Evolutionary conservation across 2,329 filamentous ascomycete genomes (phyloP).

Genomic region (Amauroascus verrucosus): DNA sequence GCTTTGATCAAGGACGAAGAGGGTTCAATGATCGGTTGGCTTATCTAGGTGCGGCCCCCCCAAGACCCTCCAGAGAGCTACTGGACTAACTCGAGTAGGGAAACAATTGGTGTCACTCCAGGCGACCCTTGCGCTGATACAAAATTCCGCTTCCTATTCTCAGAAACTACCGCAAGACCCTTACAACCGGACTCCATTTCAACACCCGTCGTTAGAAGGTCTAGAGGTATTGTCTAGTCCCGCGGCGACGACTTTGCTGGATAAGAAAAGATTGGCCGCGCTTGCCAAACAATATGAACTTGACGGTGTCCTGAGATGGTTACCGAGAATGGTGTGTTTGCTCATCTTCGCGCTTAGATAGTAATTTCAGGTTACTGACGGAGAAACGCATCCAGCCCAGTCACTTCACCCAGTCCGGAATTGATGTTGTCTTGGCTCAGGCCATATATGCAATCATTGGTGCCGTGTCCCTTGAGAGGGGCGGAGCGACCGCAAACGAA

Average conservation of each 20-base stretch:
- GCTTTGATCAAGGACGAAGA: constrained; percentile 87
- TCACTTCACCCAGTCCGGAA: constrained; percentile 56
- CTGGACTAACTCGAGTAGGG: constrained; percentile 33
- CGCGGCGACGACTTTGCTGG: constrained; percentile 52
- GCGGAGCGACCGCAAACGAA: constrained; percentile 64
- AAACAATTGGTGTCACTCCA: constrained; percentile 56
- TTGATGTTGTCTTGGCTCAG: constrained; percentile 63
- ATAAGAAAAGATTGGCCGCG: constrained; percentile 54
- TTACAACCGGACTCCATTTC: constrained; percentile 54
- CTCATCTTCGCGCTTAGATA: not conserved
- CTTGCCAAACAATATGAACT: constrained; percentile 64
- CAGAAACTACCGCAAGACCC: constrained; percentile 35
- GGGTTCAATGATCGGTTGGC: constrained; percentile 90
- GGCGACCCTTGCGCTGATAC: constrained; percentile 52
- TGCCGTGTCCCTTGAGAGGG: constrained; percentile 78
- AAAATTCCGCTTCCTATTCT: constrained; percentile 31
- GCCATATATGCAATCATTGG: constrained; percentile 78
- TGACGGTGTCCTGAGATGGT: constrained; percentile 72
- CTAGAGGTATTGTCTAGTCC: constrained; percentile 58
- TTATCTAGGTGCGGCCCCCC: constrained; percentile 64
- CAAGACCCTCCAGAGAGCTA: not conserved
- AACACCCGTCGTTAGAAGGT: constrained; percentile 60
- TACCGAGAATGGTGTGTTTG: constrained; percentile 62
- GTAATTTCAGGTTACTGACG: not conserved
- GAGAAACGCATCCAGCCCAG: not conserved